Base-by-base conservation (phyloP, 2,329 filamentous ascomycete species). In the Colletotrichum tropicicola region DNA sequence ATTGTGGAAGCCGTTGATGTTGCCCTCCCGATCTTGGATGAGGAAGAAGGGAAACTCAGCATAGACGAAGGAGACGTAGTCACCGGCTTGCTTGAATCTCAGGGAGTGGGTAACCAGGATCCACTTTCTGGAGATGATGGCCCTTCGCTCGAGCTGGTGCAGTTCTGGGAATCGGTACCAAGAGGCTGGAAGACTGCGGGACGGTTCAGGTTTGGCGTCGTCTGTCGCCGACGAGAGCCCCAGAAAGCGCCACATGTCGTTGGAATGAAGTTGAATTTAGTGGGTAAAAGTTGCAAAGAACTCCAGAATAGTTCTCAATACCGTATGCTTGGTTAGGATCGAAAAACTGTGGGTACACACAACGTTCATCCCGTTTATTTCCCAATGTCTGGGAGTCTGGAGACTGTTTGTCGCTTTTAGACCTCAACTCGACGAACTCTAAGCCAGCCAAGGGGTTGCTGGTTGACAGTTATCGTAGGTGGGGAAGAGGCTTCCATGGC, bases 91-190 rank as follows among this genome's bases (percentile, higher is more conserved):
- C 6, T 65, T 65, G 43, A 71, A 68, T 15, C 69, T 59, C 12
- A 67, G 39, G 23, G 54, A 59, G 30, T 71, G 73, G 17, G 70
- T 66, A 13, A 75, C 66, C 35, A 70, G 70, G 21, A 76, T 61
- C 75, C 75, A 78, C 59, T 71, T 72, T 66, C 74, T 74, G 4
- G 77, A 78, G 69, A 80, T 79, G 43, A 81, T 77, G 15, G 79
- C 75, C 28, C 78, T 72, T 37, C 78, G 69, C 62, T 80, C 78
- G 12, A 81, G 72, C 66, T 79, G 73, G 64, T 80, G 80, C 70
- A 81, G 76, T 35, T 75, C 76, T 13, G 69, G 68, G 1, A 62
- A 68, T 21, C 62, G 41, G 37, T 73, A 73, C 70, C 70, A 73
- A 2, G 70, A 60, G 3, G 71, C 68, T 15, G 71, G 71, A 13